A percentile compares a stretch with the other conserved stretches of the same genome.
Evolutionary conservation across 371 early-diverging fungal species (phyloP).

Genomic region (Mucor lusitanicus): DNA sequence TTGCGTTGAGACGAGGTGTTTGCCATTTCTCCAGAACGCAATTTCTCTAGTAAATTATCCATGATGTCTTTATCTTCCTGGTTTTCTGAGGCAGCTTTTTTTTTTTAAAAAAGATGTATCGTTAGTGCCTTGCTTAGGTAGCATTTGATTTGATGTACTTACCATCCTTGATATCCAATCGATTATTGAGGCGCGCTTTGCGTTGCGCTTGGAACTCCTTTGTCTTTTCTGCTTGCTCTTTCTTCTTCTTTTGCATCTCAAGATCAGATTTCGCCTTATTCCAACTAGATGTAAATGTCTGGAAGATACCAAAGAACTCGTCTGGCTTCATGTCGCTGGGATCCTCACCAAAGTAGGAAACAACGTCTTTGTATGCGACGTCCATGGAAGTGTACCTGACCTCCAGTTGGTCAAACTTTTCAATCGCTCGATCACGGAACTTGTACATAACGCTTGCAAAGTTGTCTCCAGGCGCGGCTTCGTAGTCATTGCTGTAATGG

Average conservation of each 20-base stretch:
- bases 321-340: constrained; percentile 79
- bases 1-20: constrained; percentile 56
- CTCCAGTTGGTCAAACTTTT: constrained; percentile 51
- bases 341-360: constrained; percentile 85
- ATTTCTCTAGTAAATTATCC: constrained; percentile 80
- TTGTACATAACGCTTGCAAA: constrained; percentile 48
- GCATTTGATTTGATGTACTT: not conserved
- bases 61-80: constrained; percentile 79
- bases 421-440: constrained; percentile 54
- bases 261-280: constrained; percentile 50
- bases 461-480: constrained; percentile 33
- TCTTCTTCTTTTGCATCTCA: constrained; percentile 29
- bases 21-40: constrained; percentile 71
- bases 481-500: constrained; percentile 35
- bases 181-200: constrained; percentile 37
- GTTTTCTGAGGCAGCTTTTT: constrained; percentile 25
- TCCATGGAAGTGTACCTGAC: constrained; percentile 63
- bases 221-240: constrained; percentile 42
- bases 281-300: constrained; percentile 77
- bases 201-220: constrained; percentile 50
- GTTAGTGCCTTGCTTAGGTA: not conserved
- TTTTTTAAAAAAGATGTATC: no score
- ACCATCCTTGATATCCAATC: constrained; percentile 45
- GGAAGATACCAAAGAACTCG: constrained; percentile 88
- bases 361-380: constrained; percentile 66